These are phyloP conservation scores for Podospora sp. DNA, from an alignment of 495 filamentous ascomycete species.

Conservation along the genomic window DNA sequence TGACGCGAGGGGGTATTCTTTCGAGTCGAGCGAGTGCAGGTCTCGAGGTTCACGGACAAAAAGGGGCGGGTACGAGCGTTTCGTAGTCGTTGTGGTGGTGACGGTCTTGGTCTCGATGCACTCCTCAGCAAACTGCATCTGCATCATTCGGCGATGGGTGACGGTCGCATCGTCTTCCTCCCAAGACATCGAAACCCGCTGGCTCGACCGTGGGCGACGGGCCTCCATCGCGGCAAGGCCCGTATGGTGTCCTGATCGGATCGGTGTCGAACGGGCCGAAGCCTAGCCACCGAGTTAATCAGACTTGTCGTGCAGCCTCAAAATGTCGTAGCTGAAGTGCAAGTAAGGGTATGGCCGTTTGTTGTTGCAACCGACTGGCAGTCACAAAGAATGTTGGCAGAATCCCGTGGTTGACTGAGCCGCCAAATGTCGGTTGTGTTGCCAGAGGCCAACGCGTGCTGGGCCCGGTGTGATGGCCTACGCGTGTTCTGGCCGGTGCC, in stretches of 20 bases:
- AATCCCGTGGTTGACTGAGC: neutral
- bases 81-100: constrained; percentile 94
- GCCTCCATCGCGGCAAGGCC: constrained; percentile 37
- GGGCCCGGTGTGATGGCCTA: constrained; percentile 21
- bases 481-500: constrained; percentile 20
- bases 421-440: neutral
- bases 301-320: neutral
- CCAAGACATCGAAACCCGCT: constrained; percentile 51
- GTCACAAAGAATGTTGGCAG: neutral
- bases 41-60: constrained; percentile 74
- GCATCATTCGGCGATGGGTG: constrained; percentile 39
- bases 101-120: constrained; percentile 68
- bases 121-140: constrained; percentile 57
- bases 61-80: constrained; percentile 82
- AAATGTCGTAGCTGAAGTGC: neutral
- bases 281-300: neutral
- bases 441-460: constrained; percentile 23
- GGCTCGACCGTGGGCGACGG: constrained; percentile 47
- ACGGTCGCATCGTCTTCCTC: constrained; percentile 44
- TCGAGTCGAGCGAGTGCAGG: constrained; percentile 74
- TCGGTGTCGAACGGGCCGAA: neutral
- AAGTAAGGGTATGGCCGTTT: neutral
- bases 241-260: neutral
- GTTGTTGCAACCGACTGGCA: neutral
- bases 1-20: constrained; percentile 84